Base-by-base conservation (phyloP, 495 filamentous ascomycete genomes). In the Penicillium lividum region DNA sequence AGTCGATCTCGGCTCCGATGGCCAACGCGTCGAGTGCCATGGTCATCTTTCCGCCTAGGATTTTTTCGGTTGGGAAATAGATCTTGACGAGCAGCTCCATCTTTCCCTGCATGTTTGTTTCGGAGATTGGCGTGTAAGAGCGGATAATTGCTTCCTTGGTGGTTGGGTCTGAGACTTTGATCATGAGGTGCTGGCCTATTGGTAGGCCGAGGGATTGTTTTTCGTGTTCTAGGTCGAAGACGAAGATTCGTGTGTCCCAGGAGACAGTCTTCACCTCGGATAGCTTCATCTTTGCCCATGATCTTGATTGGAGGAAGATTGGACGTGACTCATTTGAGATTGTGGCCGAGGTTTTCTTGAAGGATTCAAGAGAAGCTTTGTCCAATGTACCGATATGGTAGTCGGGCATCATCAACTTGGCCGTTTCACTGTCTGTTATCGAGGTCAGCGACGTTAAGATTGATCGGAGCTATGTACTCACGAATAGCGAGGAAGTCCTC, bases 401-500 rank as follows among this genome's bases (percentile, higher is more conserved):
- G 54, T 80, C 76, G 29, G 83, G 82, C 86, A 98, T 93, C 93
- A 98, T 96, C 29, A 76, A 80, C 74, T 95, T 97, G 40, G 93
- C 93, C 18, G 89, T 96, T 75, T 97, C 93, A 69, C 85, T 89
- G 68, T 96, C 91, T 95, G 68, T 51, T 2, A 38, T 22, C 1
- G 4, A 13, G 13, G 30, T 51, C 25, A 54, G 63, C 7, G 25
- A 51, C 52, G 15, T 9, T 13, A 6, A 28, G 3, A 53, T 50
- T 38, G 4, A 16, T 16, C 13, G 10, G 1, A 18, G 51, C 6
- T 38, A 44, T 22, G 22, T 28, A 80, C 89, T 82, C 83, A 92
- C 91, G 93, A 60, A 98, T 98, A 25, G 89, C 91, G 73, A 96
- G 83, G 68, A 98, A 98, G 63, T 98, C 93, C 62, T 97, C 93